Conservation (phyloP, 345 rosid species). For the Lenwebbia sp. region DNA sequence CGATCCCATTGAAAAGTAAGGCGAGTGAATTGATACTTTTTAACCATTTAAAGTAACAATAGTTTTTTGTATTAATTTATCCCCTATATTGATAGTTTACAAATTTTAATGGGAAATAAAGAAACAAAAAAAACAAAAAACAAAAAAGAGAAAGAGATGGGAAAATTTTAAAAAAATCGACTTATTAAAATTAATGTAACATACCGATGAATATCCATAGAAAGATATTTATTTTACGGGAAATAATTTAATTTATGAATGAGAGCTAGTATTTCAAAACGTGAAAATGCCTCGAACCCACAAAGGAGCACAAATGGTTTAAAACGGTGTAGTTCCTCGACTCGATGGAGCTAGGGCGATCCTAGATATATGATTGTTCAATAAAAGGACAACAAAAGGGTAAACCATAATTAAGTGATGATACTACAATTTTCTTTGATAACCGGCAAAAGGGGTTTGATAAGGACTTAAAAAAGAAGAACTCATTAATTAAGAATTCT, state of each 20-base stretch:
- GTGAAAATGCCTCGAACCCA: no score
- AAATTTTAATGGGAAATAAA: background rate
- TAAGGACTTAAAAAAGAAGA: background rate
- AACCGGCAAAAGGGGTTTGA: background rate
- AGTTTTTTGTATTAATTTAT: background rate
- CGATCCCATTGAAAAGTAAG: background rate
- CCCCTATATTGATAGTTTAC: background rate
- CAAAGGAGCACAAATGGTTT: no score
- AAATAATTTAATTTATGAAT: no score
- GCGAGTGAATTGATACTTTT: background rate
- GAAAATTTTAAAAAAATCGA: background rate
- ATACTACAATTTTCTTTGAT: background rate
- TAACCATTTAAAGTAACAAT: background rate
- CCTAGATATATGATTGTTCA: no score
- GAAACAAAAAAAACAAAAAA: background rate
- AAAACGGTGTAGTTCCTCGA: no score
- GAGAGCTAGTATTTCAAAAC: no score
- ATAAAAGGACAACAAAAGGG: background rate
- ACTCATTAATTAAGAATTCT: background rate
- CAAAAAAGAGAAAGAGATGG: background rate
- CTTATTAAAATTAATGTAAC: background rate
- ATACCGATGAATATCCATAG: background rate
- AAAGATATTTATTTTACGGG: background rate
- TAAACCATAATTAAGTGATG: background rate
- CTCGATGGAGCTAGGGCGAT: no score